Conservation (phyloP, 176 grass and related monocot genomes). For the Coix lacrymajobi region DNA sequence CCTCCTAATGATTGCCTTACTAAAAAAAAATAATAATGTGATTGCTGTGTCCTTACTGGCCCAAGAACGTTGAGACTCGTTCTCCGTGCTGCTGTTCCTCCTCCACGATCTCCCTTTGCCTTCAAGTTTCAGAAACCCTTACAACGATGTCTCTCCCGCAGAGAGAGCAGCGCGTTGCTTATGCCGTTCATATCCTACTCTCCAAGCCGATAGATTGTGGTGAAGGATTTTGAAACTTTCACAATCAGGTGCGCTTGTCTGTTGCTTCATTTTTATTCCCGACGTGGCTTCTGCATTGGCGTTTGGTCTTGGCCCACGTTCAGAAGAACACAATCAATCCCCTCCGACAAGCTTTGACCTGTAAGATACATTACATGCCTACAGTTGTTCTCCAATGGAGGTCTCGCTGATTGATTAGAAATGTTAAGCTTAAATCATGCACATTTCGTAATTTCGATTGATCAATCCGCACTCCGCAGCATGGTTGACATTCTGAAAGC, state of each 20-base stretch:
- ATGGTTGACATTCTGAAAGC: neutral
- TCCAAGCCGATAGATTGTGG: neutral
- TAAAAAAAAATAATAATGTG: conserved; percentile 6
- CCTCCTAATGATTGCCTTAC: conserved; percentile 10
- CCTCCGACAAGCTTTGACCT: neutral
- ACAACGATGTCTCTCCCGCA: neutral
- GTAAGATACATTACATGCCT: neutral
- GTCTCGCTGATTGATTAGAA: neutral
- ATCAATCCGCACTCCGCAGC: neutral
- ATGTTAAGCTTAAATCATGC: neutral
- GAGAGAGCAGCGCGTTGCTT: neutral
- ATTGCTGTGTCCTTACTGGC: conserved; percentile 10
- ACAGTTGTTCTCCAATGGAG: neutral
- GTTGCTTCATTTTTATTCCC: neutral
- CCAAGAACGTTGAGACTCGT: neutral
- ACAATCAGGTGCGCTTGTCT: neutral
- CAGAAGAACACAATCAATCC: neutral
- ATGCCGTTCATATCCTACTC: neutral
- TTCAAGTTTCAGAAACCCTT: neutral
- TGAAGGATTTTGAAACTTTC: neutral
- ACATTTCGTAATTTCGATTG: neutral
- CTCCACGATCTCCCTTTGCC: neutral
- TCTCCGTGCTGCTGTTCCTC: neutral
- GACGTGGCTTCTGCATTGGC: neutral
- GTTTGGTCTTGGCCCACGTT: neutral